phyloP scores from a whole-genome alignment of 257 asterid species.

The Apocynum venetum region DNA sequence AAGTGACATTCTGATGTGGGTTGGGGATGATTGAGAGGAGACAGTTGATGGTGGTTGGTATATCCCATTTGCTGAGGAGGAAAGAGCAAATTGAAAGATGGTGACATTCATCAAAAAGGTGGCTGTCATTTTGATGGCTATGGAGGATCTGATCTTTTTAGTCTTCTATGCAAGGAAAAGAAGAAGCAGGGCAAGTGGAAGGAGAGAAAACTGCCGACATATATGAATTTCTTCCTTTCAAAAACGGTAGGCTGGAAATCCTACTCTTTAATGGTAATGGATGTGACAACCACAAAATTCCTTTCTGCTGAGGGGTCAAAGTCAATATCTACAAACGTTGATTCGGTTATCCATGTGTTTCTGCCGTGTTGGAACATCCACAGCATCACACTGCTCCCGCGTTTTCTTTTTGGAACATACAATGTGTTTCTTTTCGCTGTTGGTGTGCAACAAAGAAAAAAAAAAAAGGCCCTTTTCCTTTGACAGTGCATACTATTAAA shows the following conservation, averaged over 20 bases:
- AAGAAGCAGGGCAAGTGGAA: no score
- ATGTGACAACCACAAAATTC: not conserved
- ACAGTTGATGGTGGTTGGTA: not conserved
- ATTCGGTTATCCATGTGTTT: not conserved
- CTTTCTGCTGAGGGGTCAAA: not conserved
- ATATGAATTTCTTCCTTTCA: not conserved
- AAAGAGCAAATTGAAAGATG: not conserved
- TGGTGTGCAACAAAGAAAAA: no score
- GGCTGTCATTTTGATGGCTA: not conserved
- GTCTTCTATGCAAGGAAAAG: not conserved
- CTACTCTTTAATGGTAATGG: not conserved
- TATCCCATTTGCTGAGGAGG: not conserved
- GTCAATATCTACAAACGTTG: not conserved
- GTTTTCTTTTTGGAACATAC: no score
- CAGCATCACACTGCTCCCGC: not conserved
- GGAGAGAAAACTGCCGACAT: not conserved
- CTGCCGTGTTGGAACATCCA: slow-evolving; percentile 2
- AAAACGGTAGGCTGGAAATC: slow-evolving; percentile 12
- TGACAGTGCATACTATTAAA: no score
- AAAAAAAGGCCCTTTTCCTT: no score
- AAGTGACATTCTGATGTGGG: not conserved
- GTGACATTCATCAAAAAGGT: slow-evolving; percentile 8
- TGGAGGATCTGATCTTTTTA: not conserved
- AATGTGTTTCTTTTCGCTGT: no score
- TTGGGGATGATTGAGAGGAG: not conserved